Base-by-base conservation (phyloP, 169 alveolate genomes). In the Plasmodium cynomolgi region DNA sequence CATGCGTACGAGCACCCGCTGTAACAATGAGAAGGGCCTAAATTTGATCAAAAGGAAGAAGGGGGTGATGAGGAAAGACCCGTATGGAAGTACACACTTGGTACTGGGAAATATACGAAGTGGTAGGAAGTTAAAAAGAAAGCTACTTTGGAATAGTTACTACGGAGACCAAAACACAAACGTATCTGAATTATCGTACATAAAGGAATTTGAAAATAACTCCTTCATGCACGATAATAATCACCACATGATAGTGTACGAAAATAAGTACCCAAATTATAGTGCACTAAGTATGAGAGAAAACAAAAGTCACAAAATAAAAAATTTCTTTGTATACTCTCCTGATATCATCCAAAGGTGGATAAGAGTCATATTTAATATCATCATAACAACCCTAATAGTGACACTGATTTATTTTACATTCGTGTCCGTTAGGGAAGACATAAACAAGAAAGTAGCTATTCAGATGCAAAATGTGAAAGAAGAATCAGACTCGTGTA, bases 341-440 rank as follows among this genome's bases (percentile, higher is more conserved):
- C 94, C 94, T n/a, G 94, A 90, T 80, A 90, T 90, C 56, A 90
- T 90, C 71, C 94, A 90, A 80, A 90, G 83, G 62, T 90, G 94
- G 94, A 39, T 90, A 62, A 79, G 94, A 90, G 94, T 90, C 20
- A 79, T 90, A 62, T 90, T 90, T 68, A 90, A 90, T 80, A 44
- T 90, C 44, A 81, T 90, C 62, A 90, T 90, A 56, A 90, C 94
- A 39, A 79, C 94, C 17, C 73, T 90, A 68, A 90, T 90, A 62
- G 88, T 90, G 9, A 62, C 83, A 11, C 34, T 90, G 44, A 90
- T 90, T 17, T 90, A 90, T 90, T 90, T 39, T 90, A 81, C 81
- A 90, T 90, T 90, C 83, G 37, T 90, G 54, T 90, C 94, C 33
- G 90, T 90, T 37, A 71, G 83, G 50, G 94, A 90, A 62, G 94